Percentiles rank a stretch among this genome's conserved stretches.
phyloP scores from a whole-genome alignment of 108 stramenopile species.

The Fistulifera pelliculosa region DNA sequence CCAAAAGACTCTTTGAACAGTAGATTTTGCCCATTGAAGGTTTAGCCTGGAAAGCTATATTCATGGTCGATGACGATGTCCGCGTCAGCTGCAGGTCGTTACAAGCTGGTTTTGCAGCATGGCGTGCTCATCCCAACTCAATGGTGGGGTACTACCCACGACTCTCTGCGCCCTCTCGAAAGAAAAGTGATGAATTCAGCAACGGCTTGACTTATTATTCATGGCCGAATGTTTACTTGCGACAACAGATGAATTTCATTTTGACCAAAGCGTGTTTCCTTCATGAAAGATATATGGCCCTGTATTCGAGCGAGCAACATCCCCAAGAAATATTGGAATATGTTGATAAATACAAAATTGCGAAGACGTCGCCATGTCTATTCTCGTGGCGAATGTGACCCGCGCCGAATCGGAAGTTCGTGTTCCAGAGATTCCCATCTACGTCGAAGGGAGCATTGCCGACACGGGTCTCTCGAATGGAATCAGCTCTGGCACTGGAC shows the following conservation, averaged over 20 bases:
- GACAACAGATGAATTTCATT: slow-evolving; percentile 35
- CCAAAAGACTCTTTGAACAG: slow-evolving; percentile 44
- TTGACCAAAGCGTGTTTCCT: slow-evolving; percentile 57
- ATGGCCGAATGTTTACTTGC: slow-evolving; percentile 38
- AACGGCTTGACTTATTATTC: slow-evolving; percentile 14
- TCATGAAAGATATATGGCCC: slow-evolving; percentile 33
- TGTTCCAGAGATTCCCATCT: slow-evolving; percentile 24
- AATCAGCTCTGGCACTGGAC: slow-evolving; percentile 37
- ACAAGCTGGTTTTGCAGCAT: slow-evolving; percentile 26
- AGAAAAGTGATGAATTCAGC: background rate
- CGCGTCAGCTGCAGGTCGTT: slow-evolving; percentile 38
- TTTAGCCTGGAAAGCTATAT: slow-evolving; percentile 25
- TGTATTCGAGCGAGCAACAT: slow-evolving; percentile 26
- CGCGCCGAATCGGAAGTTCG: background rate
- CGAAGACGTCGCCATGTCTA: slow-evolving; percentile 58
- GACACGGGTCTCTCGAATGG: slow-evolving; percentile 45
- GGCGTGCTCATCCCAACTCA: slow-evolving; percentile 27
- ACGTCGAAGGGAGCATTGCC: slow-evolving; percentile 36
- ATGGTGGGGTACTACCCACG: slow-evolving; percentile 64
- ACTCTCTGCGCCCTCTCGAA: slow-evolving; percentile 18
- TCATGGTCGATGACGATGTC: slow-evolving; percentile 66
- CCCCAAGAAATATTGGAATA: slow-evolving; percentile 41
- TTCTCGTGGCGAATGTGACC: slow-evolving; percentile 49
- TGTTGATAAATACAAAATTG: slow-evolving; percentile 58
- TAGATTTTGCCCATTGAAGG: slow-evolving; percentile 45